These are phyloP conservation scores for Phytophthora crassamura DNA, from an alignment of 352 stramenopile species.

Conservation along the genomic window DNA sequence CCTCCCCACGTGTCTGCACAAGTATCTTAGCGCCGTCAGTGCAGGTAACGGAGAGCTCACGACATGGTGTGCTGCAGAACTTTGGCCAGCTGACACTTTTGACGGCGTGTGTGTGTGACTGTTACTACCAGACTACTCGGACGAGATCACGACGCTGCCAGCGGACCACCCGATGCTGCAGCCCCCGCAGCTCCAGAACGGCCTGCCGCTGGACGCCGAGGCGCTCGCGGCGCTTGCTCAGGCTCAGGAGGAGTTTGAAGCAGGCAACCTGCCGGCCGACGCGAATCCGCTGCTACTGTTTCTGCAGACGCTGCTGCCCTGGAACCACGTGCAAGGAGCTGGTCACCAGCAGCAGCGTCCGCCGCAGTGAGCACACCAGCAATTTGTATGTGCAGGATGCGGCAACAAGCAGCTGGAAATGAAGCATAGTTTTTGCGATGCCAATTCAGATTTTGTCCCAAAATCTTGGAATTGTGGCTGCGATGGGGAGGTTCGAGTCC, in stretches of 20 bases:
- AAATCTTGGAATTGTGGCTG: too few species aligned
- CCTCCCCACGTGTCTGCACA: constrained; percentile 64
- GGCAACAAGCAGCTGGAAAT: constrained; percentile 7
- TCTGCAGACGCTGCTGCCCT: constrained; percentile 83
- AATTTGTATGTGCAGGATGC: not conserved
- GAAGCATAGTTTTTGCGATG: too few species aligned
- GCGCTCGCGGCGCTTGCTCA: constrained; percentile 60
- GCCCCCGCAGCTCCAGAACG: constrained; percentile 64
- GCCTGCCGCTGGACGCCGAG: constrained; percentile 64
- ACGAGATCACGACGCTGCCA: constrained; percentile 87
- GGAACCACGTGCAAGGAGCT: constrained; percentile 82
- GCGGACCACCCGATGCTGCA: constrained; percentile 88
- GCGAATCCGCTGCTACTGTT: constrained; percentile 88
- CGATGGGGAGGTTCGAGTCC: too few species aligned
- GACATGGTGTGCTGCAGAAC: not conserved
- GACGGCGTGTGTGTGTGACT: not conserved
- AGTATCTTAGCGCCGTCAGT: constrained; percentile 73
- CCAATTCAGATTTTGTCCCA: too few species aligned
- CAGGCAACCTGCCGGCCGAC: constrained; percentile 75
- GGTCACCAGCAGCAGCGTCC: constrained; percentile 31
- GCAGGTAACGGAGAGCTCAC: constrained; percentile 46
- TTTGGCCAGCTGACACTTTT: not conserved
- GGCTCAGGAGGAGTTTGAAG: constrained; percentile 69
- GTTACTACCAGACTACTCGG: constrained; percentile 70
- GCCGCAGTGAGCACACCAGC: constrained; percentile 18